phyloP scores from a whole-genome alignment of 768 basidiomycete species.

The Tylopilus plumbeoviolaceoides region DNA sequence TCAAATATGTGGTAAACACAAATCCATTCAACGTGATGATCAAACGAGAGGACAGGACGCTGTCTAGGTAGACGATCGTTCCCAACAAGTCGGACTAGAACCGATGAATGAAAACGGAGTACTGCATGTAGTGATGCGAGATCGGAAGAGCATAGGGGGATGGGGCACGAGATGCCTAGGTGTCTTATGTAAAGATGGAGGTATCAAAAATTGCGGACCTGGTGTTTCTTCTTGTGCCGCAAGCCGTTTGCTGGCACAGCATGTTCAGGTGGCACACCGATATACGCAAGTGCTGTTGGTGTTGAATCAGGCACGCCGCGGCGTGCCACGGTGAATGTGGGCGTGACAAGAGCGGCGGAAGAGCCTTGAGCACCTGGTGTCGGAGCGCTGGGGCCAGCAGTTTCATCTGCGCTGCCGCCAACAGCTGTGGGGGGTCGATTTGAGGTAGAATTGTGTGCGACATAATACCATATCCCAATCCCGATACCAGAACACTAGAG shows the following conservation, averaged over 20 bases:
- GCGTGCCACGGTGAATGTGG: slow-evolving; percentile 56
- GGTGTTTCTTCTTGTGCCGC: slow-evolving; percentile 12
- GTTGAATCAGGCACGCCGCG: slow-evolving; percentile 28
- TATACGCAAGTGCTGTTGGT: slow-evolving; percentile 5
- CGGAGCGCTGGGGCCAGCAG: slow-evolving; percentile 19
- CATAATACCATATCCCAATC: slow-evolving; percentile 56
- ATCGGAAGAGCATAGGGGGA: slow-evolving; percentile 2
- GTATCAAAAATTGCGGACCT: slow-evolving; percentile 10
- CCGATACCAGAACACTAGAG: slow-evolving; percentile 50
- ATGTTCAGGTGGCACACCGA: slow-evolving; percentile 9
- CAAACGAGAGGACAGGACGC: slow-evolving; percentile 31
- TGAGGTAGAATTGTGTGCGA: slow-evolving; percentile 46
- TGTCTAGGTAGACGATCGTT: slow-evolving; percentile 21
- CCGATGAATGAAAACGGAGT: background rate
- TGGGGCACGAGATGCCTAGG: background rate
- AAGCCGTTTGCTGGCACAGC: background rate
- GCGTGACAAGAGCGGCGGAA: slow-evolving; percentile 45
- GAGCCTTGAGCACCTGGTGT: slow-evolving; percentile 11
- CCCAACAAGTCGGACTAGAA: slow-evolving; percentile 9
- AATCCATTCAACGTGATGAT: slow-evolving; percentile 18
- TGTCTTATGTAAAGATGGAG: background rate
- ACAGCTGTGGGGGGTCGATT: slow-evolving; percentile 56
- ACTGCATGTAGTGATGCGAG: slow-evolving; percentile 3
- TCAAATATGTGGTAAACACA: slow-evolving; percentile 26
- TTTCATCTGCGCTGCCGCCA: slow-evolving; percentile 57